phyloP scores from a whole-genome alignment of 306 rosid genomes.

The Castanospermum australe region DNA sequence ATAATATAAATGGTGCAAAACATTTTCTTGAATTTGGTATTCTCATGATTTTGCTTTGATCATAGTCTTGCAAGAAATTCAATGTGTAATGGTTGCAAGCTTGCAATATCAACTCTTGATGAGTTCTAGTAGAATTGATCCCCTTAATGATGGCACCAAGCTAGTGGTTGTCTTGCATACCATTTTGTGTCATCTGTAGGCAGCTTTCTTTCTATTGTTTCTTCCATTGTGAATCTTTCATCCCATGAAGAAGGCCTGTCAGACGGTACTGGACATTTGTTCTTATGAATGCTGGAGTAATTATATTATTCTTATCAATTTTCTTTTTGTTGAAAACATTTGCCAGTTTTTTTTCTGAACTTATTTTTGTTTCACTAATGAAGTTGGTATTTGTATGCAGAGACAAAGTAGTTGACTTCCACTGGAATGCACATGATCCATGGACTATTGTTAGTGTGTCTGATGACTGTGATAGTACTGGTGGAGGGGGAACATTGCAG shows the following conservation, averaged over 20 bases:
- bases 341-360: neutral
- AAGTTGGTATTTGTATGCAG: constrained; percentile 31
- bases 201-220: neutral
- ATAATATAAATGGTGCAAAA: neutral
- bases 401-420: constrained; percentile 59
- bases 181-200: neutral
- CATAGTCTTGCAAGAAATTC: neutral
- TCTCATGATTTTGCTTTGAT: neutral
- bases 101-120: neutral
- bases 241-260: neutral
- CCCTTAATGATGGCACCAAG: neutral
- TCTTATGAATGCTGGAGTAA: neutral
- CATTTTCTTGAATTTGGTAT: neutral
- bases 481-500: constrained; percentile 99
- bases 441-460: constrained; percentile 99
- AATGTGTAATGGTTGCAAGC: neutral
- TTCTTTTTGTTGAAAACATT: neutral
- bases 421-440: constrained; percentile 70
- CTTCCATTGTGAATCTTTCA: neutral
- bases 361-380: neutral
- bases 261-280: neutral
- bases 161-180: neutral
- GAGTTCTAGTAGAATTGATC: neutral
- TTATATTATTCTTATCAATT: neutral
- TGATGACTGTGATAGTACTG: constrained; percentile 95